Evolutionary conservation across 2,329 filamentous ascomycete species (phyloP).

Genomic region (Nakataea oryzae): DNA sequence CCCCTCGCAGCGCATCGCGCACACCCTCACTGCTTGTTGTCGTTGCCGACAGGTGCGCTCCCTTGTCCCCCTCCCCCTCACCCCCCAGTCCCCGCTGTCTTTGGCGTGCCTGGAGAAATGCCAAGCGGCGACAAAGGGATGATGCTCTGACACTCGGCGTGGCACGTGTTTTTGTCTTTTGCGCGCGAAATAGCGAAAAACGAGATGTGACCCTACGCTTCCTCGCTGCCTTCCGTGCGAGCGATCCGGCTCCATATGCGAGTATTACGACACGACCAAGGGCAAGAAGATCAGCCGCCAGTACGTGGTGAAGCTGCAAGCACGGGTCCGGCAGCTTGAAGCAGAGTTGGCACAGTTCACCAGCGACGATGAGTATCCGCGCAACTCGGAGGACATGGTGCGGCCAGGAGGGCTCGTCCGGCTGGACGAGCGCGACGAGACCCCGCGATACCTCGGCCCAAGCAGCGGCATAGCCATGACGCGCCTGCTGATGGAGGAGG

Average conservation of each 20-base stretch:
- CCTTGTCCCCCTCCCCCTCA: neutral
- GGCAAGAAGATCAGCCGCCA: slow-evolving; percentile 77
- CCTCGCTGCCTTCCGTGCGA: slow-evolving; percentile 90
- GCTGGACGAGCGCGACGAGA: slow-evolving; percentile 76
- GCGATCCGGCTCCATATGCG: slow-evolving; percentile 80
- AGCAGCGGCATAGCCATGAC: slow-evolving; percentile 96
- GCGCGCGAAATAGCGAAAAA: slow-evolving; percentile 83
- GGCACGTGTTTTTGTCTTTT: neutral
- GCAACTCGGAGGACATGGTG: slow-evolving; percentile 74
- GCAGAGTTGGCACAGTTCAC: slow-evolving; percentile 71
- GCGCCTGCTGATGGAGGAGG: slow-evolving; percentile 88
- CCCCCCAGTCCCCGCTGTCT: neutral
- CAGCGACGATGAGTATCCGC: slow-evolving; percentile 61
- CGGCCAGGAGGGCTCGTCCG: slow-evolving; percentile 78
- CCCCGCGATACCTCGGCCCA: slow-evolving; percentile 77
- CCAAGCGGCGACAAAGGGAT: neutral
- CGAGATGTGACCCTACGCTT: slow-evolving; percentile 84
- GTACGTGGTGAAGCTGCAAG: slow-evolving; percentile 87
- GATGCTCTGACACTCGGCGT: neutral
- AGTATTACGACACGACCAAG: slow-evolving; percentile 88
- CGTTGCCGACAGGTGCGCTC: slow-evolving; percentile 62
- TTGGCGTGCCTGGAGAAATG: neutral
- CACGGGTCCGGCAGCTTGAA: slow-evolving; percentile 74
- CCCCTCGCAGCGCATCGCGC: slow-evolving; percentile 54
- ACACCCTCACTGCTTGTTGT: slow-evolving; percentile 72